Base-by-base conservation (phyloP, 306 rosid genomes). In the Prunus armeniaca region DNA sequence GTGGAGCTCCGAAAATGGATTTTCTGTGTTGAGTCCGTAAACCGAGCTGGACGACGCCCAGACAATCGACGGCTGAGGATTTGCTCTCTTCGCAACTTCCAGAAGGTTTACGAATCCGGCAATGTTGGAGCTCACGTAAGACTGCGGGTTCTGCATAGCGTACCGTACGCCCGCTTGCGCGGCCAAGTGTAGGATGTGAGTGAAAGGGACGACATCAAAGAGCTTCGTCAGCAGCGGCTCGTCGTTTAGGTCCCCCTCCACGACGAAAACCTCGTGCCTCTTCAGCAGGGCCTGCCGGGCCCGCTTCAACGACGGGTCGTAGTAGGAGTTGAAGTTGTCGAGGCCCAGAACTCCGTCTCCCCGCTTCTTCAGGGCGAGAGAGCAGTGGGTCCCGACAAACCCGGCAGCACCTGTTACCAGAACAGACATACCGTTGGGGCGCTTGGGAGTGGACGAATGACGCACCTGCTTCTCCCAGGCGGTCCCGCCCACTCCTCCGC, bases 151-250 rank as follows among this genome's bases (percentile, higher is more conserved):
- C 79, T 90, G 86, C 98, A 94, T 94, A 34, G 97, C 98, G 82
- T 94, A 94, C 11, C 97, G 95, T 20, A 94, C 98, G 0, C 98
- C 98, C 0, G 98, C 98, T 56, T 94, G 98, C 0, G 98, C 97
- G 0, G 98, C 98, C 0, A 94, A 67, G 80, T 94, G 98, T 67
- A 94, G 96, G 75, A 94, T 74, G 83, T 94, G 98, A 0, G 96
- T 89, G 76, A 94, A 89, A 0, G 96, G 89, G 2, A 94, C 95
- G 1, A 94, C 89, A n/a, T 94, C 98, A 82, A 94, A 92, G 9
- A 94, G 95, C 57, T 94, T 92, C 0, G 82, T 9, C 0, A 94
- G 84, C 76, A 94, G 73, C 9, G 91, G 87, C 52, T 65, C 70
- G 87, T 94, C 97, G 91, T 94, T 94, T 4, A 94, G 50, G 32